These are phyloP conservation scores for Microbotryum lychnidis-dioicae DNA, from an alignment of 1,284 basidiomycete species.

Conservation along the genomic window DNA sequence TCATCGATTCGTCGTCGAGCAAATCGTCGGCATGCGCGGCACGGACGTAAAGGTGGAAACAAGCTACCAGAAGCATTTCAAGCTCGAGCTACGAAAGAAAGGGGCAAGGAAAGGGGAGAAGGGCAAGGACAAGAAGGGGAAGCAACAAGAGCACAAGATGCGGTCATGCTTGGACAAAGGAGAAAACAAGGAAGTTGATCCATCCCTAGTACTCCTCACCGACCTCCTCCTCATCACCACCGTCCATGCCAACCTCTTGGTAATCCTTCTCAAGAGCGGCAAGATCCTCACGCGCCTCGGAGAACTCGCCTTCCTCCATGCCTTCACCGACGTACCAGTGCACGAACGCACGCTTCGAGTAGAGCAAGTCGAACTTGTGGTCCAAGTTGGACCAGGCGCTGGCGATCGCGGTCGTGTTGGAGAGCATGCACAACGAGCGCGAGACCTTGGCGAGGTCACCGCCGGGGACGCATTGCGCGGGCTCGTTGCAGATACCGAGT, in stretches of 20 bases:
- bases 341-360: slow-evolving; percentile 40
- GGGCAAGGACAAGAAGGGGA: no score
- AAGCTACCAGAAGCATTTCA: no score
- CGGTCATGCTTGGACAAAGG: background rate
- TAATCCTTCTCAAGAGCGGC: slow-evolving; percentile 36
- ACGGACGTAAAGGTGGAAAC: no score
- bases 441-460: slow-evolving; percentile 92
- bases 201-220: slow-evolving; percentile 21
- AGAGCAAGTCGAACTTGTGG: slow-evolving; percentile 95
- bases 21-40: no score
- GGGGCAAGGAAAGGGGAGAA: no score
- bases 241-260: slow-evolving; percentile 25
- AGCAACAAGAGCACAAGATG: no score
- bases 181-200: background rate
- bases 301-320: slow-evolving; percentile 38
- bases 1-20: no score
- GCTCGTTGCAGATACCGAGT: slow-evolving; percentile 95
- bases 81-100: no score
- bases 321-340: slow-evolving; percentile 38
- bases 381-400: slow-evolving; percentile 89
- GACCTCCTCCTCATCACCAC: slow-evolving; percentile 23
- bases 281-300: slow-evolving; percentile 35
- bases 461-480: slow-evolving; percentile 79
- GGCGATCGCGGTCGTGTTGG: slow-evolving; percentile 89
- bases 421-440: slow-evolving; percentile 94